Conservation (phyloP, 1,284 basidiomycete species). For the Hortiboletus rubellus region DNA sequence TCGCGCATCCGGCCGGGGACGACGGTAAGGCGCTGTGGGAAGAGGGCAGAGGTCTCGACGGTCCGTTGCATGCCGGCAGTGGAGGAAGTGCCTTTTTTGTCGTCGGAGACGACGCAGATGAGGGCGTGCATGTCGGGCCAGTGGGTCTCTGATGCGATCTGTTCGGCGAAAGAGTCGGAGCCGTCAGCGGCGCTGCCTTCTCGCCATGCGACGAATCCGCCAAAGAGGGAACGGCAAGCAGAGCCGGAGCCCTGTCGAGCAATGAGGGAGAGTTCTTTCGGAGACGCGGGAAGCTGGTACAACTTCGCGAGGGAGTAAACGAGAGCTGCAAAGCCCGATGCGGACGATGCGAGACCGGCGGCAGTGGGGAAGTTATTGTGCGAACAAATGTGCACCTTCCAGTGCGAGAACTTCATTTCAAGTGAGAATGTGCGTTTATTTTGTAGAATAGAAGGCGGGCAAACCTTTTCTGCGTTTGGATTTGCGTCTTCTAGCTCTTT, state of each 20-base stretch:
- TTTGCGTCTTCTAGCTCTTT: constrained; percentile 72
- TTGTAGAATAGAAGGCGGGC: constrained; percentile 19
- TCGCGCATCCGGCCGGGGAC: constrained; percentile 87
- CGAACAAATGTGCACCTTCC: constrained; percentile 84
- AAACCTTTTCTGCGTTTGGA: constrained; percentile 64
- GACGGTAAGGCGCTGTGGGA: constrained; percentile 90
- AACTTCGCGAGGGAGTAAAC: constrained; percentile 87
- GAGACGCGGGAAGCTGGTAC: constrained; percentile 76
- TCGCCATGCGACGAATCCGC: constrained; percentile 97
- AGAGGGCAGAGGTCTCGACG: constrained; percentile 86
- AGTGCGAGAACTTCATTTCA: constrained; percentile 62
- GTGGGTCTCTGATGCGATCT: constrained; percentile 84
- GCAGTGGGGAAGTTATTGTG: constrained; percentile 99
- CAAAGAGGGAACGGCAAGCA: constrained; percentile 95
- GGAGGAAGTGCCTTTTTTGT: constrained; percentile 95
- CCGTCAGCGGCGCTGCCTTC: constrained; percentile 60
- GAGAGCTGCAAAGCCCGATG: constrained; percentile 95
- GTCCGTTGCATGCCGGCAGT: constrained; percentile 98
- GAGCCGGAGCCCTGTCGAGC: constrained; percentile 97
- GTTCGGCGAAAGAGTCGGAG: constrained; percentile 83
- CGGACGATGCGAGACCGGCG: constrained; percentile 95
- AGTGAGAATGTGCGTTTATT: constrained; percentile 5
- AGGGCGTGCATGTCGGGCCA: constrained; percentile 98
- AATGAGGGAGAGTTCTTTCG: constrained; percentile 83
- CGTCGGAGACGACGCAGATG: constrained; percentile 95